Conservation (phyloP, 2,329 filamentous ascomycete species). For the Trichoderma asperellum region DNA sequence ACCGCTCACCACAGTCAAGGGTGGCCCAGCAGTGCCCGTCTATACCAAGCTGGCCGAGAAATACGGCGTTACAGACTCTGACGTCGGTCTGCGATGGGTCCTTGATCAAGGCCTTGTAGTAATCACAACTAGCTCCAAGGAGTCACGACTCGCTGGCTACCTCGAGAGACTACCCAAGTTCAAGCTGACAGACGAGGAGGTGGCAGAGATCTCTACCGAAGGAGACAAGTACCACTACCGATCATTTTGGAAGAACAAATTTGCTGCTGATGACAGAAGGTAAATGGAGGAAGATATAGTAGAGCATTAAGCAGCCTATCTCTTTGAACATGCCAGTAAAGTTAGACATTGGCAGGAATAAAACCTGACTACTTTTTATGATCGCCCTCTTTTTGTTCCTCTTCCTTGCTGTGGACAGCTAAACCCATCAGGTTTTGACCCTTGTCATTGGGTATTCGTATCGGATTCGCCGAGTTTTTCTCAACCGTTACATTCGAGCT, state of each 20-base stretch:
- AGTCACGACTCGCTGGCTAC: conserved; percentile 61
- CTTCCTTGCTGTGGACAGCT: not conserved
- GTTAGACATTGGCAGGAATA: not conserved
- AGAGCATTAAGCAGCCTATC: not conserved
- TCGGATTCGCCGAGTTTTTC: not conserved
- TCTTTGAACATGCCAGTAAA: not conserved
- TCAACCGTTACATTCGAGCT: not conserved
- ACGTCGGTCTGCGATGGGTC: conserved; percentile 62
- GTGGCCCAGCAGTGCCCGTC: conserved; percentile 57
- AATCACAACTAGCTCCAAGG: conserved; percentile 63
- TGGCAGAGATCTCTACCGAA: conserved; percentile 57
- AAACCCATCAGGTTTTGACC: not conserved
- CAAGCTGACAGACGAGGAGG: conserved; percentile 62
- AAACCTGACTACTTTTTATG: not conserved
- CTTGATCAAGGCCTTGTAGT: conserved; percentile 63
- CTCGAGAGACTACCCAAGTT: conserved; percentile 56
- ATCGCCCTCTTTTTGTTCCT: not conserved
- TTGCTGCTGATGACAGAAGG: conserved; percentile 54
- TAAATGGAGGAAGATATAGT: conserved; percentile 30
- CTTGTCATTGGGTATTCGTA: not conserved
- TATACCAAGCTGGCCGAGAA: conserved; percentile 59
- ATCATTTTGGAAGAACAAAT: conserved; percentile 60
- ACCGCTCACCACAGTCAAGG: conserved; percentile 50
- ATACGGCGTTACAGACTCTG: conserved; percentile 60
- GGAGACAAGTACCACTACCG: conserved; percentile 66